Base-by-base conservation (phyloP, 805 yeast genomes). In the Metschnikowia kofuensis region DNA sequence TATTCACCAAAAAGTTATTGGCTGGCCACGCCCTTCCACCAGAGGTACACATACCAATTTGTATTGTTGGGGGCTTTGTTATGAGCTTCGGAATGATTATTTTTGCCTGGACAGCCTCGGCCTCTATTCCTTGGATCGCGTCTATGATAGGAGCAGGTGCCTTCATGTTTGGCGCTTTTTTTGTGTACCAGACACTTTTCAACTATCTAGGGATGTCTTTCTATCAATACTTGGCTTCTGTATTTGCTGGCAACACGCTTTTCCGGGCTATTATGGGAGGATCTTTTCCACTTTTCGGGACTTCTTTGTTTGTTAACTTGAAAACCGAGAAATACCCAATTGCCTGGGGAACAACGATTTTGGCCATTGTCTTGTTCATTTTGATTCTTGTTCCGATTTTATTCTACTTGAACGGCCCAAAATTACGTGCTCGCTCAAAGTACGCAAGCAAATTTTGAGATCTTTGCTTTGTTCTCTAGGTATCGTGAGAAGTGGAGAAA, bases 231-330 rank as follows among this genome's bases (percentile, higher is more conserved):
- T 53, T 78, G 52, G 84, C 84, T 1, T 79, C 85, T 0, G 85
- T 78, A 2, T 80, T 77, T 62, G 85, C 86, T 5, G 79, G 82
- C 36, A 81, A 80, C 57, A 77, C 69, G 35, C 63, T 82, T 27
- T 70, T 74, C 51, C 74, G 87, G 47, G 69, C 80, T 7, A 64
- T 65, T 2, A 73, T 77, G 54, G 87, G 84, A 1, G 79, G 81
- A 51, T 78, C 76, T 2, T 83, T 83, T 70, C 87, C 87, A 36
- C 69, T 86, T 44, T 84, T 86, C 63, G 86, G 87, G 6, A 60
- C 71, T 35, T 78, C 79, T 32, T 74, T 86, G 79, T 86, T 77
- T 60, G 65, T 70, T 47, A 76, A 79, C 56, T 66, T 79, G 47
- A 76, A 75, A 8, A 73, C 75, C 40, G 65, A 64, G 2, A 73